A percentile compares a stretch with the other conserved stretches of the same genome.
These are phyloP conservation scores for Colletotrichum cordylinicola DNA, from an alignment of 2,329 filamentous ascomycete species.

Conservation along the genomic window DNA sequence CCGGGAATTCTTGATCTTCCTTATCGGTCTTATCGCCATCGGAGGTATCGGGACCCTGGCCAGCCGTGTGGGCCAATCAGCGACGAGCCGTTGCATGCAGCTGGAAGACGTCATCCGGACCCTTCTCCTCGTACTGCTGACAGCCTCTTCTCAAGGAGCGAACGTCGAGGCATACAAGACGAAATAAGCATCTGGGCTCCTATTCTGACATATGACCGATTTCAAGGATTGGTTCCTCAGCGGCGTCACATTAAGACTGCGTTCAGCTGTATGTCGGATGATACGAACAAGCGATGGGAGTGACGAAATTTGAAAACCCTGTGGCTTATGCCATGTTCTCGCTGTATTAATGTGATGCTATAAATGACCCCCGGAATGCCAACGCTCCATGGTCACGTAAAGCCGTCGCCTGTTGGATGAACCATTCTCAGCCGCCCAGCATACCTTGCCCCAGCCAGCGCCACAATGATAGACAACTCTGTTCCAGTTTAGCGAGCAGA, in stretches of 20 bases:
- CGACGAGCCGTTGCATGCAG: background rate
- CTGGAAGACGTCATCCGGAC: conserved; percentile 12
- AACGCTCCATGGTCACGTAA: background rate
- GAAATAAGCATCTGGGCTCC: background rate
- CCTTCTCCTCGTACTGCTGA: background rate
- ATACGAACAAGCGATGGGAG: background rate
- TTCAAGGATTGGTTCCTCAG: background rate
- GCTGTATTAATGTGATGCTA: conserved; percentile 11
- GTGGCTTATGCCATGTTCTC: background rate
- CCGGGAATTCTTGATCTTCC: background rate
- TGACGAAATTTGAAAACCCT: background rate
- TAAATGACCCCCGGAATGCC: background rate
- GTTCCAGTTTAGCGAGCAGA: background rate
- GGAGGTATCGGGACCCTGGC: background rate
- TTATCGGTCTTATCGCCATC: conserved; percentile 18
- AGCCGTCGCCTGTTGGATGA: background rate
- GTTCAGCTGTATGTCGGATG: background rate
- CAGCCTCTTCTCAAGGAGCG: background rate
- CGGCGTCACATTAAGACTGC: background rate
- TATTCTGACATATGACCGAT: background rate
- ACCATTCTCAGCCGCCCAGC: background rate
- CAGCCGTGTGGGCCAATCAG: background rate
- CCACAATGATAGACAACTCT: background rate
- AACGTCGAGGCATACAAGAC: background rate
- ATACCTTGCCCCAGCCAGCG: background rate